Evolutionary conservation across 2,329 filamentous ascomycete genomes (phyloP).

Genomic region (Lasiodiplodia theobromae): DNA sequence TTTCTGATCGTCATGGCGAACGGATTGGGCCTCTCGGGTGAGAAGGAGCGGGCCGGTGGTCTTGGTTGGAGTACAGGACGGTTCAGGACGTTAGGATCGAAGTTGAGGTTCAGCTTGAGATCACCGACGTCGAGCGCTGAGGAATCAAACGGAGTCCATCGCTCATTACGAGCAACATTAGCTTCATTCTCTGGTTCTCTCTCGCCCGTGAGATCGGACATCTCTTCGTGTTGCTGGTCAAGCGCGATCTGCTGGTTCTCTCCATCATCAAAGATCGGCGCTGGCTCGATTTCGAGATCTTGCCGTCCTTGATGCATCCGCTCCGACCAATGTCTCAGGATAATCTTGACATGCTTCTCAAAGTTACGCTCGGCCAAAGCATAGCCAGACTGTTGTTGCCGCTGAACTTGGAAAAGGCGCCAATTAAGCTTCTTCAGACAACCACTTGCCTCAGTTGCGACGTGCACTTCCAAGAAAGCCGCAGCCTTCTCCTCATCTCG

Average conservation of each 20-base stretch:
- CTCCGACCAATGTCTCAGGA: conserved; percentile 63
- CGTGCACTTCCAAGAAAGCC: conserved; percentile 54
- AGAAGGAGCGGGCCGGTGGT: background rate
- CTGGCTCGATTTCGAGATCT: conserved; percentile 33
- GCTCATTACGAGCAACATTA: conserved; percentile 41
- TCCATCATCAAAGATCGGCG: conserved; percentile 31
- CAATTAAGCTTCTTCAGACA: conserved; percentile 65
- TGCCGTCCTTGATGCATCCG: conserved; percentile 45
- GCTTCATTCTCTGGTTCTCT: conserved; percentile 36
- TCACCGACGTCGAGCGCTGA: conserved; percentile 38
- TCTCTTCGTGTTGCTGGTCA: background rate
- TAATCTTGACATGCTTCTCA: conserved; percentile 61
- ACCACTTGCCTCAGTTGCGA: conserved; percentile 54
- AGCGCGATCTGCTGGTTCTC: conserved; percentile 11
- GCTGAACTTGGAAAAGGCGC: conserved; percentile 62
- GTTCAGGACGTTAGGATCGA: conserved; percentile 34
- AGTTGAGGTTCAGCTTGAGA: conserved; percentile 32
- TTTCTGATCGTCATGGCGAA: conserved; percentile 40
- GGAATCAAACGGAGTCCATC: conserved; percentile 50
- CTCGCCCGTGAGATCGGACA: background rate
- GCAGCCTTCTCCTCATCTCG: conserved; percentile 49
- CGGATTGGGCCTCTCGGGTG: conserved; percentile 29
- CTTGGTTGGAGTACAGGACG: conserved; percentile 1
- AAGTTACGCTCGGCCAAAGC: conserved; percentile 61
- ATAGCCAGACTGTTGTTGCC: conserved; percentile 59